Base-by-base conservation (phyloP, 2,329 filamentous ascomycete genomes). In the Dactylellina cionopaga region DNA sequence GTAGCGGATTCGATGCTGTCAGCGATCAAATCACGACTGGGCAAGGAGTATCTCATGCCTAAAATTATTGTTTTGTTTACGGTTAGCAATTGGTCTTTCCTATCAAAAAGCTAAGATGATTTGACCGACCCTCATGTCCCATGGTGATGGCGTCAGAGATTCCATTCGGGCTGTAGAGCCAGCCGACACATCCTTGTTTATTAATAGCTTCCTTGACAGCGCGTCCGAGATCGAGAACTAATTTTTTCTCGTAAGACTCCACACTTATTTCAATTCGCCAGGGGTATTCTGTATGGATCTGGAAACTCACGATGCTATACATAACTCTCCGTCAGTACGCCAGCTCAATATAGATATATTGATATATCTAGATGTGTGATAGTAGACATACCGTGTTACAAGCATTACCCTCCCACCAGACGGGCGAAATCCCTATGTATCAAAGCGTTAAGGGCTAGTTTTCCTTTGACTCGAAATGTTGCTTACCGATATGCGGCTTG, bases 401-500 rank as follows among this genome's bases (percentile, higher is more conserved):
- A 35, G 94, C 92, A 79, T 97, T 97, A 25, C 94, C 94, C 81
- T 97, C 92, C 93, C 93, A 98, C 93, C 93, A 97, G 3, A 97
- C 91, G 3, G 90, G 92, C 5, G 92, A 90, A 78, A 97, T 76
- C 17, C 76, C 76, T 77, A 75, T 29, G 70, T 43, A 51, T 33
- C 13, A 43, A n/a, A 64, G 9, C 27, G 27, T 31, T 52, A 31
- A 60, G 15, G 68, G 69, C 25, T 43, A 35, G 41, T 58, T 17
- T 11, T 33, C 35, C 5, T 2, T 19, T 13, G 27, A 22, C 35
- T 43, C 43, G 24, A 60, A 47, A 17, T 5, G 39, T 33, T 65
- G 62, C 76, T 74, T 88, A 66, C 94, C 94, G 24, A 98, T 91
- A 75, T 98, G 94, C 10, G 94, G 92, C 58, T 90, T 90, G 65